A percentile compares a stretch with the other conserved stretches of the same genome.
phyloP scores from a whole-genome alignment of 768 basidiomycete genomes.

The Epithele typhae region DNA sequence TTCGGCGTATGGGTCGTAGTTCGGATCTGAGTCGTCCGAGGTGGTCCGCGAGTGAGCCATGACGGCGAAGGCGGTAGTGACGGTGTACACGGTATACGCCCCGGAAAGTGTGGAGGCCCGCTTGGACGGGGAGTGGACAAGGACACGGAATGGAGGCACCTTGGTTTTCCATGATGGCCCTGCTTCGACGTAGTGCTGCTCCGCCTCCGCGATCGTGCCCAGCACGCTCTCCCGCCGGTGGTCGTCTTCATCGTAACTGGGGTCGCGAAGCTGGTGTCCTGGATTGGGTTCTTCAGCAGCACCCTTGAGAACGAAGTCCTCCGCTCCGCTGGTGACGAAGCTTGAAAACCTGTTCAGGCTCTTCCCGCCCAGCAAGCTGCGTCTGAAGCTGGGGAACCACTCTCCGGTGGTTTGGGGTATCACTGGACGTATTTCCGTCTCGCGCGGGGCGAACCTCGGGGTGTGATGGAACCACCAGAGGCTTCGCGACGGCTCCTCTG shows the following conservation, averaged over 20 bases:
- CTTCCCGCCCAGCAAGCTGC: slow-evolving; percentile 71
- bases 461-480: slow-evolving; percentile 47
- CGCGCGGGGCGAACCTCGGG: slow-evolving; percentile 32
- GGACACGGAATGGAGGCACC: slow-evolving; percentile 64
- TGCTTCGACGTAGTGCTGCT: slow-evolving; percentile 66
- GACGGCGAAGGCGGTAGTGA: slow-evolving; percentile 67
- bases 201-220: slow-evolving; percentile 40
- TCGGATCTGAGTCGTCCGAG: slow-evolving; percentile 9
- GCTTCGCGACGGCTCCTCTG: slow-evolving; percentile 28
- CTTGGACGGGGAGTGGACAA: slow-evolving; percentile 81
- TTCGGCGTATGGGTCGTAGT: slow-evolving; percentile 14
- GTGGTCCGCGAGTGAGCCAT: slow-evolving; percentile 15
- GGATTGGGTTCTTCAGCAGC: slow-evolving; percentile 31
- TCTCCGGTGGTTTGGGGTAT: slow-evolving; percentile 70
- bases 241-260: slow-evolving; percentile 33
- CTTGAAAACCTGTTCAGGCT: slow-evolving; percentile 81
- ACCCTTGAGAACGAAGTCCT: slow-evolving; percentile 78
- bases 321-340: slow-evolving; percentile 83
- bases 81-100: slow-evolving; percentile 69
- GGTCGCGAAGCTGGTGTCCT: slow-evolving; percentile 25
- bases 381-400: slow-evolving; percentile 70
- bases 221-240: slow-evolving; percentile 5
- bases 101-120: slow-evolving; percentile 60
- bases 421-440: slow-evolving; percentile 34
- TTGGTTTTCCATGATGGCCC: slow-evolving; percentile 73